Evolutionary conservation across 2,329 filamentous ascomycete genomes (phyloP), one percentile per base, ranked within the genome.

Genomic region (Colletotrichum gigasporum): DNA sequence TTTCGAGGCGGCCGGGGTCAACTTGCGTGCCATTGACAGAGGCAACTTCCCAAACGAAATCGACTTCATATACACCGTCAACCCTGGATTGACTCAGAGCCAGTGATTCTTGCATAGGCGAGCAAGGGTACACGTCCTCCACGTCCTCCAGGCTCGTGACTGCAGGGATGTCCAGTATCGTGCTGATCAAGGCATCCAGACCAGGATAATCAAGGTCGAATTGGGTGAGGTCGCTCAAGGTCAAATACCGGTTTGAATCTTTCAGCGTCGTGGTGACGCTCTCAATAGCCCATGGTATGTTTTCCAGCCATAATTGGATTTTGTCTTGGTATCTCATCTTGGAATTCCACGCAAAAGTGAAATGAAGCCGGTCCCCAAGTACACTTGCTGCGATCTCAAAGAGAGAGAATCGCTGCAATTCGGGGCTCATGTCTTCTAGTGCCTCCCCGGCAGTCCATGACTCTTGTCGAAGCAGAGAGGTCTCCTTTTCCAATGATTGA

Each of bases 401-500:
- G 5, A 60, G 47, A 1, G 28, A 35, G 12, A 60, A 54, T 4
- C 57, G 48, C 24, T 53, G 57, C 14, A 53, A 30, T 9, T 12
- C n/a, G 3, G 57, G 47, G 8, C 30, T 53, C 3, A 45, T 60
- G n/a, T 60, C 57, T 11, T 60, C 48, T 3, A 60, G 14, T 12
- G 39, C 22, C 12, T 53, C 57, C 3, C 57, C 48, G 10, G 57
- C 39, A 11, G 52, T 55, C 52, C 52, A 55, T 3, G 48, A 37
- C 22, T 53, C 39, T 26, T 35, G 47, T 14, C 28, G 37, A 1
- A 60, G 41, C 2, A 60, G 3, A 2, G 76, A 72, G 9, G 76
- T 77, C 2, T 74, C 69, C 0, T 73, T 70, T 57, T 84, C 80
- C 2, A 82, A 72, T 41, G 82, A 79, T 67, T 84, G 81, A 53